These are phyloP conservation scores for Boletus vermiculosoides DNA, from an alignment of 768 basidiomycete species.

Conservation along the genomic window DNA sequence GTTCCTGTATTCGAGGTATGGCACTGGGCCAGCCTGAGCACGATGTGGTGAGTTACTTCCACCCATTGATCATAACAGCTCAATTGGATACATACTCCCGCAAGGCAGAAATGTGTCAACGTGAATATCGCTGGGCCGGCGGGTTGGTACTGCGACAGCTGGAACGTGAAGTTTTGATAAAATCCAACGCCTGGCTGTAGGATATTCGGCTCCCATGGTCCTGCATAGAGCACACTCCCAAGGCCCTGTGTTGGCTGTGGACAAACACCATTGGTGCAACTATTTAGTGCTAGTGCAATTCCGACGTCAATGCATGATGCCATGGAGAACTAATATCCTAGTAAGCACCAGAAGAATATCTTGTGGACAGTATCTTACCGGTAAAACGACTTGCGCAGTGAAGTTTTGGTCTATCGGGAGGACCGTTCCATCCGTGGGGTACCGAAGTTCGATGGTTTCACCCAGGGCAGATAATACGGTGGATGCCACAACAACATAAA, in stretches of 20 bases:
- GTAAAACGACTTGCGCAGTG: constrained; percentile 18
- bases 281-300: constrained; percentile 20
- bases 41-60: background rate
- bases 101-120: constrained; percentile 18
- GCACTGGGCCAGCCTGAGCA: constrained; percentile 13
- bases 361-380: background rate
- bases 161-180: constrained; percentile 24
- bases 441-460: constrained; percentile 21
- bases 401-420: constrained; percentile 17
- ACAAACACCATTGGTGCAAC: constrained; percentile 17
- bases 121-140: constrained; percentile 17
- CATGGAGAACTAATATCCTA: constrained; percentile 12
- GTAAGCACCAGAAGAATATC: background rate
- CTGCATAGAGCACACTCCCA: constrained; percentile 21
- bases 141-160: constrained; percentile 10
- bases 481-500: background rate
- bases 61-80: background rate
- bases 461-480: constrained; percentile 5
- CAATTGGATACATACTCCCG: constrained; percentile 8
- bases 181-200: constrained; percentile 2
- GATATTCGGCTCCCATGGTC: constrained; percentile 12
- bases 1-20: constrained; percentile 22
- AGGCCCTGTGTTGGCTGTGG: constrained; percentile 15
- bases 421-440: constrained; percentile 19
- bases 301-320: constrained; percentile 18